These are phyloP conservation scores for Pisolithus orientalis DNA, from an alignment of 768 basidiomycete genomes.

Conservation along the genomic window DNA sequence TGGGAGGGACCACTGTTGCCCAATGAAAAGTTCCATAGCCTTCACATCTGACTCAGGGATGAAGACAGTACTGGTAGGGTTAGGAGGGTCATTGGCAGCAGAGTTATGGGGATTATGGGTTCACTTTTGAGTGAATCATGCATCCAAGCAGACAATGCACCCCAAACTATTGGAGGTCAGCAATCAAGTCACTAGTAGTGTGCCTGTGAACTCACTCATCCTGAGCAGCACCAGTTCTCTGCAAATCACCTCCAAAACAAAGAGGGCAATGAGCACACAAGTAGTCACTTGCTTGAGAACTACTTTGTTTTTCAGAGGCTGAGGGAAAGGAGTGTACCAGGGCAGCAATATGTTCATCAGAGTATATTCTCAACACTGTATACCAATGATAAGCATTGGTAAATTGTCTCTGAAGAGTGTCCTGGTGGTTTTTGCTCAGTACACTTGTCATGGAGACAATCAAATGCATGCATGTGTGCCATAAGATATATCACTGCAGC, in stretches of 20 bases:
- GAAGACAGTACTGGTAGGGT: conserved; percentile 2
- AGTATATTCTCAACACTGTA: not conserved
- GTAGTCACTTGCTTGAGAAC: conserved; percentile 10
- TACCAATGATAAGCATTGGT: conserved; percentile 22
- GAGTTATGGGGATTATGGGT: conserved; percentile 8
- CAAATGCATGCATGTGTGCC: not conserved
- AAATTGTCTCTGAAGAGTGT: conserved; percentile 18
- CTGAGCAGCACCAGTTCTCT: not conserved
- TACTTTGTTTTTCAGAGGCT: not conserved
- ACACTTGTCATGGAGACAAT: too few species aligned
- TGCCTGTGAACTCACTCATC: not conserved
- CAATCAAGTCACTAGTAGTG: not conserved
- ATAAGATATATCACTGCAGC: not conserved
- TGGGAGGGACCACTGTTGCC: not conserved
- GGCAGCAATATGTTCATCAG: conserved; percentile 20
- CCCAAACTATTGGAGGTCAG: conserved; percentile 13
- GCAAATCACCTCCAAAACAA: conserved; percentile 2
- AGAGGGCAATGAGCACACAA: conserved; percentile 13
- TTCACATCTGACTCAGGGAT: too few species aligned
- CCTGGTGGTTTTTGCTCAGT: conserved; percentile 10
- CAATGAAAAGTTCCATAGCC: conserved; percentile 10
- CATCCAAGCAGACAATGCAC: conserved; percentile 28
- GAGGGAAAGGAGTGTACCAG: conserved; percentile 1
- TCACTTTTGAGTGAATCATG: conserved; percentile 29
- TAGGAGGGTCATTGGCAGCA: not conserved